A percentile compares a stretch with the other conserved stretches of the same genome.
Conservation (phyloP, 352 stramenopile species). For the Pythium insidiosum region DNA sequence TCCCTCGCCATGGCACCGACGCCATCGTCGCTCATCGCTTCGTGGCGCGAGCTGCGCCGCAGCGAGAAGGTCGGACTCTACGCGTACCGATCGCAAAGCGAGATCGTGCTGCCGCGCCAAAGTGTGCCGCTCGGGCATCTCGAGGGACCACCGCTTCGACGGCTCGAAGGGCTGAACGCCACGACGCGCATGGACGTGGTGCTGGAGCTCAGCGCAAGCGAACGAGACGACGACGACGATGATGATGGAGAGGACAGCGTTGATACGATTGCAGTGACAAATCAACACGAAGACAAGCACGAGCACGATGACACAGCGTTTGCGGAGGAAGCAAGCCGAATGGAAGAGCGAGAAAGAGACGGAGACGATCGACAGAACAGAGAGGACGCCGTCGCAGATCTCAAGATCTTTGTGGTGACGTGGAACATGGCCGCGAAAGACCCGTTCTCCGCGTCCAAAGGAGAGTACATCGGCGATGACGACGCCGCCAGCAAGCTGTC, state of each 20-base stretch:
- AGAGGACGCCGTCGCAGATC: background rate
- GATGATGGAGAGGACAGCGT: no score
- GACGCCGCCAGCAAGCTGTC: slow-evolving; percentile 22
- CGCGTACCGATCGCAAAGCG: slow-evolving; percentile 9
- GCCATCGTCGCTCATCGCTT: slow-evolving; percentile 4
- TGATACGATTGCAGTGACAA: no score
- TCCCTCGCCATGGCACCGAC: slow-evolving; percentile 10
- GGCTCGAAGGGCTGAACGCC: slow-evolving; percentile 7
- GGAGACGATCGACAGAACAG: background rate
- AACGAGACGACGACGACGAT: no score
- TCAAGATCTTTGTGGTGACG: slow-evolving; percentile 57
- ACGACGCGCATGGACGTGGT: background rate
- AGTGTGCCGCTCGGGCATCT: no score
- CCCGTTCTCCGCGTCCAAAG: slow-evolving; percentile 30
- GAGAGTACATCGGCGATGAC: slow-evolving; percentile 35
- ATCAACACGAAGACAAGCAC: slow-evolving; percentile 1
- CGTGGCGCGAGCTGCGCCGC: slow-evolving; percentile 11
- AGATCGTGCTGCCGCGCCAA: no score
- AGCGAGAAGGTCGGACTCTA: slow-evolving; percentile 7
- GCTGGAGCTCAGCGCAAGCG: slow-evolving; percentile 4
- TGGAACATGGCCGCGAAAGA: slow-evolving; percentile 77
- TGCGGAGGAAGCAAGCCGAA: background rate
- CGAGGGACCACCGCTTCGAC: no score
- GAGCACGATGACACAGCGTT: background rate
- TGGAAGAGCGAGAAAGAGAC: background rate